Evolutionary conservation across 805 yeast genomes (phyloP), one percentile per base, ranked within the genome.

Genomic region (Kuraishia capsulata): DNA sequence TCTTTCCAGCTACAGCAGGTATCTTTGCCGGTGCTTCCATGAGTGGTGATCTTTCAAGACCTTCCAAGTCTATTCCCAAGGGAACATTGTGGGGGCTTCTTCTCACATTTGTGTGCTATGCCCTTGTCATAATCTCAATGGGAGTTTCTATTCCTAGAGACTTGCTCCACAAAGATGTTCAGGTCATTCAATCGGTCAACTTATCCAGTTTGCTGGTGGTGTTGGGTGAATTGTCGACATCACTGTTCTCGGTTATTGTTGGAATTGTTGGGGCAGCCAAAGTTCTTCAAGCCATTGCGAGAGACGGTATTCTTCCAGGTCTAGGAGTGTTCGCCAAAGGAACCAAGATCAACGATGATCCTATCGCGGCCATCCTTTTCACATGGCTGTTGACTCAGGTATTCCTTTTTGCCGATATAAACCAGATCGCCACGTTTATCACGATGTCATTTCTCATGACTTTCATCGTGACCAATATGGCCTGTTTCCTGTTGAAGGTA

Each of bases 401-500:
- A 5, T 90, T 94, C 44, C 65, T 92, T 32, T 78, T 92, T 52
- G 85, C 95, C 1, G 94, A 92, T 53, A 83, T 92, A 44, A 90
- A 92, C 59, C 85, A 83, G 56, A 88, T 92, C 57, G 98, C 98
- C 2, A 82, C 94, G 0, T 80, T 88, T 50, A 90, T 92, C 44
- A 90, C 97, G 1, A 88, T 94, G 97, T 96, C 98, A 0, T 90
- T 88, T 51, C 66, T 92, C 38, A 85, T 90, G 92, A 92, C 99
- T 0, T 92, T 92, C 51, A 81, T 90, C 35, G 96, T 90, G 2
- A 88, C 95, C 26, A 92, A 92, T 52, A 59, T 90, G 44, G 97
- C 98, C 2, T 94, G 98, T 56, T 88, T 90, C 53, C 59, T 92
- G 38, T 67, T 92, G 48, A 82, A 81, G 45, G 62, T 92, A 4